These are phyloP conservation scores for Malassezia brasiliensis DNA, from an alignment of 1,284 basidiomycete species.

Conservation along the genomic window DNA sequence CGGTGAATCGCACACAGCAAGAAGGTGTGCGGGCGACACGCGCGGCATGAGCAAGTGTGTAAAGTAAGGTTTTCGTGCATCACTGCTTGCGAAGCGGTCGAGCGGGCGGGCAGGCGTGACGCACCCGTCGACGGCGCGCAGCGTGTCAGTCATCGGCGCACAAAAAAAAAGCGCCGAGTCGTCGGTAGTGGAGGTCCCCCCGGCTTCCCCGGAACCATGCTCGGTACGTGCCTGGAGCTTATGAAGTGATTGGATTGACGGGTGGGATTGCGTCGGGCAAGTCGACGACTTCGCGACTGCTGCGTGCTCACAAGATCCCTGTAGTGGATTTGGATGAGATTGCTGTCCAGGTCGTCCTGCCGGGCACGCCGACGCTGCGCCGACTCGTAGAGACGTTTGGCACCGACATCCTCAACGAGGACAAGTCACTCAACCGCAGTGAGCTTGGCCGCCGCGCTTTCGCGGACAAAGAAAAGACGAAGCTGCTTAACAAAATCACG, in stretches of 20 bases:
- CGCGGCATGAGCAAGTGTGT: conserved; percentile 27
- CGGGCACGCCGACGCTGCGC: conserved; percentile 65
- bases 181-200: not conserved
- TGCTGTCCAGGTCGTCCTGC: conserved; percentile 75
- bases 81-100: not conserved
- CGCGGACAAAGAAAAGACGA: conserved; percentile 56
- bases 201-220: conserved; percentile 4
- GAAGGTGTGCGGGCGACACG: conserved; percentile 21
- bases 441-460: conserved; percentile 79
- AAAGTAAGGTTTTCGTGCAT: conserved; percentile 17
- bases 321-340: conserved; percentile 86
- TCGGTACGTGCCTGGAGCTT: conserved; percentile 6
- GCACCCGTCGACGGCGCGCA: not conserved
- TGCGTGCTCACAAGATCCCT: conserved; percentile 49
- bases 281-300: conserved; percentile 4
- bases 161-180: not conserved
- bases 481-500: conserved; percentile 70
- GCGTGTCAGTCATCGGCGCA: not conserved
- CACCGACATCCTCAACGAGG: conserved; percentile 56
- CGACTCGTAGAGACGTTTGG: conserved; percentile 68
- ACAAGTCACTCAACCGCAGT: conserved; percentile 70
- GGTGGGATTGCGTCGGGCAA: conserved; percentile 86
- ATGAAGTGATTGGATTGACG: conserved; percentile 78
- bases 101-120: not conserved
- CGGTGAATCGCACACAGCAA: conserved; percentile 25